These are phyloP conservation scores for Fomes fomentarius DNA, from an alignment of 1,284 basidiomycete species.

Conservation along the genomic window DNA sequence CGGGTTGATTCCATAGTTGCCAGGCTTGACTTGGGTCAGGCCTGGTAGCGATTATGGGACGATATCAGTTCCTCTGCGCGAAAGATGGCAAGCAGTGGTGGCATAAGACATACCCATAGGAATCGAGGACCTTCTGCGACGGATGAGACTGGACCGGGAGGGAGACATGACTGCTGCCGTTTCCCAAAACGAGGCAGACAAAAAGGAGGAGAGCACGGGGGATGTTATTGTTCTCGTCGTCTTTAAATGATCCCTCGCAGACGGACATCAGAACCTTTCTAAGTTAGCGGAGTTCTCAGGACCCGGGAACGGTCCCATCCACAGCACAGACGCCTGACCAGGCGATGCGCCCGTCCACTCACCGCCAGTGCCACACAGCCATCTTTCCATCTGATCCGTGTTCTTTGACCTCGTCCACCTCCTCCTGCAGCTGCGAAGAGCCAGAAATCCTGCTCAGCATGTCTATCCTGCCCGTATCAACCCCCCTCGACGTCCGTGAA, in stretches of 20 bases:
- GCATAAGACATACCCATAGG: conserved; percentile 17
- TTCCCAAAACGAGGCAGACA: conserved; percentile 21
- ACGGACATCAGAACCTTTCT: conserved; percentile 16
- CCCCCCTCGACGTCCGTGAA: not conserved
- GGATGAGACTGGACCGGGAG: conserved; percentile 18
- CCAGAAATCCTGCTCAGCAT: not conserved
- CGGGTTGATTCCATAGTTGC: conserved; percentile 52
- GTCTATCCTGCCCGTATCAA: not conserved
- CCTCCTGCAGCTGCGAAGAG: not conserved
- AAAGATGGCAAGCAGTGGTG: not conserved
- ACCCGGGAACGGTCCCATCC: conserved; percentile 16
- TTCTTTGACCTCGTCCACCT: not conserved
- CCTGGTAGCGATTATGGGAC: conserved; percentile 28
- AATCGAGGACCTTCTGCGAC: conserved; percentile 24
- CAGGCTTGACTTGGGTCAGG: conserved; percentile 52
- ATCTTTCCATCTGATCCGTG: not conserved
- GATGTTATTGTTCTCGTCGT: conserved; percentile 22
- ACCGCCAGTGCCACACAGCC: conserved; percentile 7
- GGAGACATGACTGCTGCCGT: conserved; percentile 19
- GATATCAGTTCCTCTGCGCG: not conserved
- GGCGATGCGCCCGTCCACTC: not conserved
- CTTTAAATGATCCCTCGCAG: conserved; percentile 22
- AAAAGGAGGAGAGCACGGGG: conserved; percentile 24
- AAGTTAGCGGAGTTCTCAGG: conserved; percentile 6
- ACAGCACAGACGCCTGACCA: not conserved